phyloP scores from a whole-genome alignment of 805 yeast species.

The Naumovozyma baii region DNA sequence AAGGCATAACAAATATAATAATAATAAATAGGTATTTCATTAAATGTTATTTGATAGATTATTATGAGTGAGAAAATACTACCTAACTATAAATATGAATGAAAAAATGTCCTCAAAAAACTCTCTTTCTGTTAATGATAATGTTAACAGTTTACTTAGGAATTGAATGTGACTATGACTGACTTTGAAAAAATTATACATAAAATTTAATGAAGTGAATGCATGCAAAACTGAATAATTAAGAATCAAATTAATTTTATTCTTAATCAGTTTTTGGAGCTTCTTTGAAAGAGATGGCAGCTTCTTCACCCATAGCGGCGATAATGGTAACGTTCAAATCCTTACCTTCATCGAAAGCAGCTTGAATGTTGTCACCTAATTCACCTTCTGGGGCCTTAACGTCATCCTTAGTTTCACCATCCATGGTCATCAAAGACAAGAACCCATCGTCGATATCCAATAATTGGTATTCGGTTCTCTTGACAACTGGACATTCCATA shows the following conservation, averaged over 20 bases:
- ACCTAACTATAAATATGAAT: not conserved
- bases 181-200: too few relatives aligned
- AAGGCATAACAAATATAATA: not conserved
- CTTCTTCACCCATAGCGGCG: slow-evolving; percentile 98
- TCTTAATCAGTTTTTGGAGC: slow-evolving; percentile 59
- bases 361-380: slow-evolving; percentile 81
- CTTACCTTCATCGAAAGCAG: slow-evolving; percentile 94
- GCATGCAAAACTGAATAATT: not conserved
- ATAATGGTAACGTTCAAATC: slow-evolving; percentile 91
- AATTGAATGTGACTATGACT: not conserved
- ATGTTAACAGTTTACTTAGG: not conserved
- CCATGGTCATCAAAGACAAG: slow-evolving; percentile 89
- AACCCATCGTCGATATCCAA: slow-evolving; percentile 95
- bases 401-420: slow-evolving; percentile 97
- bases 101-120: not conserved
- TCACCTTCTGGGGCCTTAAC: slow-evolving; percentile 97
- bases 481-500: slow-evolving; percentile 97
- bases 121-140: not conserved
- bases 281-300: slow-evolving; percentile 95
- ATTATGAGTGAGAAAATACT: not conserved
- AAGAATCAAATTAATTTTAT: not conserved
- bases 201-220: not conserved
- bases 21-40: too few relatives aligned
- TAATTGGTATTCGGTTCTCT: slow-evolving; percentile 89
- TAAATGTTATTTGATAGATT: not conserved